Percentiles rank a stretch among this genome's conserved stretches.
These are phyloP conservation scores for Musa acuminata DNA, from an alignment of 176 grass and related monocot species.

Conservation along the genomic window DNA sequence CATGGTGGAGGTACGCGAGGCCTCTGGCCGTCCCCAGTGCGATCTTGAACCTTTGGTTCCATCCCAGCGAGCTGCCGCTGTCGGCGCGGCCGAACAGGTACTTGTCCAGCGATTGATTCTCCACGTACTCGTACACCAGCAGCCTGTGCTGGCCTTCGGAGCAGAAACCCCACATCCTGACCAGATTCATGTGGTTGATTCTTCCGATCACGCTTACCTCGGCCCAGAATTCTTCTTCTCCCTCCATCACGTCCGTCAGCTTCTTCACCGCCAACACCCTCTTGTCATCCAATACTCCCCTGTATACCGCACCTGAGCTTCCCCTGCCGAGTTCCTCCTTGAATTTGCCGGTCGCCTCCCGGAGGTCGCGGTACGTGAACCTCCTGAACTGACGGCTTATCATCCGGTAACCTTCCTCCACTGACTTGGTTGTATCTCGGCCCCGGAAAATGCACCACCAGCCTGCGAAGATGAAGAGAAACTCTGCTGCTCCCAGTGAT, in stretches of 20 bases:
- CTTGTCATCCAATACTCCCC: conserved; percentile 34
- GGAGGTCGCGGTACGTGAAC: conserved; percentile 46
- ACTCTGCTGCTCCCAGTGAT: conserved; percentile 34
- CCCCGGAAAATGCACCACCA: conserved; percentile 60
- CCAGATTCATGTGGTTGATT: conserved; percentile 88
- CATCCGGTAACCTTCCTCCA: conserved; percentile 52
- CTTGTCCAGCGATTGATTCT: conserved; percentile 62
- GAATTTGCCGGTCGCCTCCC: conserved; percentile 38
- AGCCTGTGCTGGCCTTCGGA: conserved; percentile 45
- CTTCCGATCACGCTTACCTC: conserved; percentile 47
- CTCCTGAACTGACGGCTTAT: conserved; percentile 49
- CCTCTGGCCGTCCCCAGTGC: conserved; percentile 60
- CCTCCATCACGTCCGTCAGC: conserved; percentile 33
- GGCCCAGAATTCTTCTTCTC: conserved; percentile 52
- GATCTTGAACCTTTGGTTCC: conserved; percentile 57
- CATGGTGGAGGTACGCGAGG: conserved; percentile 74
- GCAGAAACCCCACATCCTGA: conserved; percentile 66
- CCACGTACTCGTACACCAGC: conserved; percentile 59
- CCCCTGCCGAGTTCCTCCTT: conserved; percentile 78
- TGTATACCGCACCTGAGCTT: conserved; percentile 34
- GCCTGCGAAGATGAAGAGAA: conserved; percentile 37
- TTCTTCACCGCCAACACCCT: conserved; percentile 54
- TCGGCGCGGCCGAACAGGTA: conserved; percentile 30
- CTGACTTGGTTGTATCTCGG: conserved; percentile 31
- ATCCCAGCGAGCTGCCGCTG: conserved; percentile 28